Percentiles rank a stretch among this genome's conserved stretches.
These are phyloP conservation scores for Ottelia alismoides DNA, from an alignment of 106 monocot genomes.

Conservation along the genomic window DNA sequence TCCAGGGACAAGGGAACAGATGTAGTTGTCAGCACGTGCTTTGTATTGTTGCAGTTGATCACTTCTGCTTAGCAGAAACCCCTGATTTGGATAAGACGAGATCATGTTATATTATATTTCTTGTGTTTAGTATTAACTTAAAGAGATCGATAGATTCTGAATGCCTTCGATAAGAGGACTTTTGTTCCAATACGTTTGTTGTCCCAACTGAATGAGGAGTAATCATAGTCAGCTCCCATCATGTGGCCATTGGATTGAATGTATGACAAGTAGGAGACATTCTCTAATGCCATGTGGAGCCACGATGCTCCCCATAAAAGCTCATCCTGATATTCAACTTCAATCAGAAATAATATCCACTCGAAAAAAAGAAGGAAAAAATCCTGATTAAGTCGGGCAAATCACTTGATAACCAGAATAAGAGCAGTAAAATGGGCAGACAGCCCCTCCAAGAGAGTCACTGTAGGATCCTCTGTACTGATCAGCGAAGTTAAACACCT, in stretches of 20 bases:
- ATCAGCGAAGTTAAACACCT: constrained; percentile 73
- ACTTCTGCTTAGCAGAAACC: constrained; percentile 38
- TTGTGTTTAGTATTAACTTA: too few relatives aligned
- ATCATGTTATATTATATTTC: constrained; percentile 1
- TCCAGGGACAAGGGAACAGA: constrained; percentile 64
- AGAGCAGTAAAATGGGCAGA: constrained; percentile 83
- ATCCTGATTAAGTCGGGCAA: not conserved
- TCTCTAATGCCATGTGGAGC: constrained; percentile 44
- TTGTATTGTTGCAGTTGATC: constrained; percentile 43
- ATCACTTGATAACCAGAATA: constrained; percentile 76
- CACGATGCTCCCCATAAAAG: constrained; percentile 81
- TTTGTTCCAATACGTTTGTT: constrained; percentile 64
- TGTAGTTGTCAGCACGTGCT: constrained; percentile 49
- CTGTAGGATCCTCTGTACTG: constrained; percentile 52
- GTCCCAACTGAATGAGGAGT: constrained; percentile 78
- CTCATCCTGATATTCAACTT: constrained; percentile 37
- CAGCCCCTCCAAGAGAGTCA: constrained; percentile 58
- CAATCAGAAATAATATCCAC: too few relatives aligned
- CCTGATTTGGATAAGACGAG: constrained; percentile 18
- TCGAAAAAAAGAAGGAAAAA: too few relatives aligned
- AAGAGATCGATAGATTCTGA: too few relatives aligned
- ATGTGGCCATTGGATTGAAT: constrained; percentile 52
- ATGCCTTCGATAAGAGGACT: constrained; percentile 60
- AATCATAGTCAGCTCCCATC: constrained; percentile 50
- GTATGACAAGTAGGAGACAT: constrained; percentile 43